Percentiles rank a stretch among this genome's conserved stretches.
These are phyloP conservation scores for Domatiomyces catenatus DNA, from an alignment of 2,329 filamentous ascomycete species.

Conservation along the genomic window DNA sequence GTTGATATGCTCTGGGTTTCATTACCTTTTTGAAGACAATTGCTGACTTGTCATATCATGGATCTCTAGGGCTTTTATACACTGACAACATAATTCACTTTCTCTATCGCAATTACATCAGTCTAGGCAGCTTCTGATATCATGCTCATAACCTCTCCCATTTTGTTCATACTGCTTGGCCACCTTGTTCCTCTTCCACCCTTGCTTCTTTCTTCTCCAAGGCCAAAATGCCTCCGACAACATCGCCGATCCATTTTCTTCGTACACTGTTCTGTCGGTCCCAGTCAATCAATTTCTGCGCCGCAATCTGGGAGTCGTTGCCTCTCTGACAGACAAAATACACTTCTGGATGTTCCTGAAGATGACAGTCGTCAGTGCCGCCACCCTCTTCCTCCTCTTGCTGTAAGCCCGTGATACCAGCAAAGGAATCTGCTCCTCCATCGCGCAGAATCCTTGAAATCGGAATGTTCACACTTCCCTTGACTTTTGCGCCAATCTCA, in stretches of 20 bases:
- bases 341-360: slow-evolving; percentile 19
- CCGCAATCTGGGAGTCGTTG: slow-evolving; percentile 34
- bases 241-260: slow-evolving; percentile 12
- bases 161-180: neutral
- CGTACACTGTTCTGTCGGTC: neutral
- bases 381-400: neutral
- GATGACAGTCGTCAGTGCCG: neutral
- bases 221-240: slow-evolving; percentile 13
- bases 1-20: no score
- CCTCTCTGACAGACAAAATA: slow-evolving; percentile 35
- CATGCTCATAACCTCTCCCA: neutral
- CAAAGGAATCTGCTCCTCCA: slow-evolving; percentile 6
- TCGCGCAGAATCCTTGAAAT: slow-evolving; percentile 27
- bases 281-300: slow-evolving; percentile 26
- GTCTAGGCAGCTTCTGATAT: neutral
- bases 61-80: no score
- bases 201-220: slow-evolving; percentile 7
- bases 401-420: slow-evolving; percentile 2
- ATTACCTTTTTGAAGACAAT: no score
- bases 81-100: no score
- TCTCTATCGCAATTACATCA: no score
- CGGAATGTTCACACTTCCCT: slow-evolving; percentile 52
- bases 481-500: slow-evolving; percentile 54
- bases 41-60: no score
- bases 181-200: neutral